phyloP scores from a whole-genome alignment of 345 rosid genomes.

The Cardamine chenopodiifolia region DNA sequence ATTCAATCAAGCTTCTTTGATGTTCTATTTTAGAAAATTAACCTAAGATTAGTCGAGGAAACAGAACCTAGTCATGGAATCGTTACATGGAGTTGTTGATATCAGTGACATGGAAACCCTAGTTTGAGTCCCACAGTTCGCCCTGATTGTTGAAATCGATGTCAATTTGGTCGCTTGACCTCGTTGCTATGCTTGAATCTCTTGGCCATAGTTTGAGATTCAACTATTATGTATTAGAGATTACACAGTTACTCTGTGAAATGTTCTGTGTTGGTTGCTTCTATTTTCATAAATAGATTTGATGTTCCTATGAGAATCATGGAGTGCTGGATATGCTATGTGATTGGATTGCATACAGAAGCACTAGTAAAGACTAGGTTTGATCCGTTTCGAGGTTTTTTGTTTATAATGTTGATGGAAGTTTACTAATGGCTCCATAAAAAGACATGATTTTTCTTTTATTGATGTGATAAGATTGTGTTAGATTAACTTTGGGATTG shows the following conservation, averaged over 20 bases:
- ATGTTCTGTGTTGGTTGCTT: too few species aligned
- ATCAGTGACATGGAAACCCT: slow-evolving; percentile 9
- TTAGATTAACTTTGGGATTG: neutral
- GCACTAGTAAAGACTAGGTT: too few species aligned
- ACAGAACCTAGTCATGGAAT: neutral
- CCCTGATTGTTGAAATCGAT: neutral
- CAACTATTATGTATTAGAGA: neutral
- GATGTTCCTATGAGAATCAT: too few species aligned
- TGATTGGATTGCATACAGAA: too few species aligned
- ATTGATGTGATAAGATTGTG: neutral
- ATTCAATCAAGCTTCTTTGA: too few species aligned
- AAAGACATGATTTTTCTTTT: neutral
- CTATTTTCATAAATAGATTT: too few species aligned
- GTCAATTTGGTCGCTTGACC: neutral
- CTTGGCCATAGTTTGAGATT: neutral
- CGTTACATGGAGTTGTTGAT: neutral
- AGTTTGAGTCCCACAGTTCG: neutral
- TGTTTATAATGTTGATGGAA: too few species aligned
- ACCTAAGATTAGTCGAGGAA: neutral
- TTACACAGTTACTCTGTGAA: too few species aligned
- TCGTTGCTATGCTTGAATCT: neutral
- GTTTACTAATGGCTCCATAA: neutral
- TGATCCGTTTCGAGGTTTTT: too few species aligned
- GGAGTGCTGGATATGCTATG: too few species aligned
- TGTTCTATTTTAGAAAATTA: neutral